Percentiles rank a stretch among this genome's conserved stretches.
phyloP scores from a whole-genome alignment of 2,329 filamentous ascomycete genomes.

The Cytospora chrysosperma region DNA sequence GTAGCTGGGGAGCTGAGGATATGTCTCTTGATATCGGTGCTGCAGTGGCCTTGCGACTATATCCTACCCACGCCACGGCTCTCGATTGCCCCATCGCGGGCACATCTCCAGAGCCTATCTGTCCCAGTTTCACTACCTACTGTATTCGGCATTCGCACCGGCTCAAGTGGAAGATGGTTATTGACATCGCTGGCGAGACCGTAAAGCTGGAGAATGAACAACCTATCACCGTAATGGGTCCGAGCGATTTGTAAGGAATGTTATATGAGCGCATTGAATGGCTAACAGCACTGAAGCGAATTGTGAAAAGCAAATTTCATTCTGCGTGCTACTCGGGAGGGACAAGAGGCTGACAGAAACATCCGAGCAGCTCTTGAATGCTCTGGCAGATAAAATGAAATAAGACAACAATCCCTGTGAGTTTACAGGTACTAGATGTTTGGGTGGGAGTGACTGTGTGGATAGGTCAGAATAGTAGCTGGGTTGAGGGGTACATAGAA shows the following conservation, averaged over 20 bases:
- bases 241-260: background rate
- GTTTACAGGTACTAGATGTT: too few species aligned
- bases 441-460: too few species aligned
- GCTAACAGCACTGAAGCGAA: too few species aligned
- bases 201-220: constrained; percentile 1
- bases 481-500: too few species aligned
- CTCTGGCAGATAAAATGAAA: too few species aligned
- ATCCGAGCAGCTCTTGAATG: too few species aligned
- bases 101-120: constrained; percentile 1
- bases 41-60: background rate
- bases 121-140: constrained; percentile 29
- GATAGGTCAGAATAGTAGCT: too few species aligned
- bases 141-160: constrained; percentile 30
- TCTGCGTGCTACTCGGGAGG: too few species aligned
- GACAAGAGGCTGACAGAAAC: too few species aligned
- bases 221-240: constrained; percentile 3
- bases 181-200: constrained; percentile 6
- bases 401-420: too few species aligned
- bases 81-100: background rate
- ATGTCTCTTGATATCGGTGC: constrained; percentile 8
- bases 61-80: background rate
- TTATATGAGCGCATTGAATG: background rate
- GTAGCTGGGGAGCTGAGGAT: background rate
- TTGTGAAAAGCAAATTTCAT: too few species aligned
- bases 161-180: constrained; percentile 26